phyloP scores from a whole-genome alignment of 2,329 filamentous ascomycete genomes.

The Septoria linicola region DNA sequence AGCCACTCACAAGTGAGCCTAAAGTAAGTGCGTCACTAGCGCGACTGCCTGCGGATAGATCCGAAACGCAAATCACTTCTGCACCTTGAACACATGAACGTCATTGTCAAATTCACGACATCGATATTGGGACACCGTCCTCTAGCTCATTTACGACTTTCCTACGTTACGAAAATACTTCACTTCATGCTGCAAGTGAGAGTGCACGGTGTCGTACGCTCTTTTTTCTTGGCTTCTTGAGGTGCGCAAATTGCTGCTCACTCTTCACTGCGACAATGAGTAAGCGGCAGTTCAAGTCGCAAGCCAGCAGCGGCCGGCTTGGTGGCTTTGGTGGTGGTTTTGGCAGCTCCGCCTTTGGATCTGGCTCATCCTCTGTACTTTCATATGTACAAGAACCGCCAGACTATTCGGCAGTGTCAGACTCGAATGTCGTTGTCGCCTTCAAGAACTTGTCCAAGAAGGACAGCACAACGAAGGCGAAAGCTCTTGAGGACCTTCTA shows the following conservation, averaged over 20 bases:
- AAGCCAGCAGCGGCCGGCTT: constrained; percentile 63
- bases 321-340: constrained; percentile 41
- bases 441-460: constrained; percentile 93
- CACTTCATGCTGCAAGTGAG: background rate
- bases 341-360: constrained; percentile 45
- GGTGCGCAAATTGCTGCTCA: too few species aligned
- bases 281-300: constrained; percentile 63
- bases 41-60: background rate
- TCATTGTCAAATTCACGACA: background rate
- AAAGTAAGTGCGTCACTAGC: background rate
- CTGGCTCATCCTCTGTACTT: constrained; percentile 59
- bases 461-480: constrained; percentile 86
- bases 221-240: too few species aligned
- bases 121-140: background rate
- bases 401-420: constrained; percentile 72
- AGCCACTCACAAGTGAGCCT: background rate
- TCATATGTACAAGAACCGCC: constrained; percentile 87
- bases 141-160: too few species aligned
- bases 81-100: background rate
- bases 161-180: background rate
- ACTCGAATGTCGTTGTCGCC: constrained; percentile 80
- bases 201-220: too few species aligned
- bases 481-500: constrained; percentile 82
- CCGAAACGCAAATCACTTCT: background rate
- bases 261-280: constrained; percentile 2